A percentile compares a stretch with the other conserved stretches of the same genome.
Conservation (phyloP, 148 eudicot species). For the Chenopodium formosanum region DNA sequence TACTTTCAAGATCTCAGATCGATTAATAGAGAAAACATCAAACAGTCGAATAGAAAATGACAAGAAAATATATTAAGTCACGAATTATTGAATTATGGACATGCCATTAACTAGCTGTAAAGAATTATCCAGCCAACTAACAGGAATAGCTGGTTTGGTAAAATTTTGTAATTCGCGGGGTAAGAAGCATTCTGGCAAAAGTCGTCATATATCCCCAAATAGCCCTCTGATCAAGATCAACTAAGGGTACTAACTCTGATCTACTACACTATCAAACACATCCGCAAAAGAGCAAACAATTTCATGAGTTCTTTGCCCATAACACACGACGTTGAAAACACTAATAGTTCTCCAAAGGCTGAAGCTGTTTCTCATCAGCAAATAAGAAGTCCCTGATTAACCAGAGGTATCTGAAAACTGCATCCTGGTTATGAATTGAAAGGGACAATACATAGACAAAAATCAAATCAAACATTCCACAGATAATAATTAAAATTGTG, state of each 20-base stretch:
- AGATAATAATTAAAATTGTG: constrained; percentile 29
- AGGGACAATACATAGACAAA: constrained; percentile 2
- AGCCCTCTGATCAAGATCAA: too few relatives aligned
- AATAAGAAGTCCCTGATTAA: not conserved
- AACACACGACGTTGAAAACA: not conserved
- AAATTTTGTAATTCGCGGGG: too few relatives aligned
- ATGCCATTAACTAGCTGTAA: too few relatives aligned
- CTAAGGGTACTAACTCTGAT: too few relatives aligned
- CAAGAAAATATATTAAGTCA: too few relatives aligned
- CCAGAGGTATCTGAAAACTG: not conserved
- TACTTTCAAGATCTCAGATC: not conserved
- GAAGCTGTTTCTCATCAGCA: constrained; percentile 9
- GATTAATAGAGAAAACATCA: too few relatives aligned
- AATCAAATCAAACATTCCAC: constrained; percentile 33
- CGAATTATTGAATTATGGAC: too few relatives aligned
- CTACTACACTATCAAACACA: not conserved
- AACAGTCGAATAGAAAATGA: too few relatives aligned
- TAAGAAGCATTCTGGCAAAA: too few relatives aligned
- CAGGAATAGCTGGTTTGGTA: too few relatives aligned
- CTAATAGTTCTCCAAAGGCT: not conserved
- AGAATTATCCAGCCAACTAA: too few relatives aligned
- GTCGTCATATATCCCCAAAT: too few relatives aligned
- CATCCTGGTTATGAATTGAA: constrained; percentile 5
- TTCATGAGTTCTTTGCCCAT: not conserved
- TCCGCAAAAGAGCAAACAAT: not conserved